Conservation (phyloP, 345 rosid species). For the Citropsis articulata region DNA sequence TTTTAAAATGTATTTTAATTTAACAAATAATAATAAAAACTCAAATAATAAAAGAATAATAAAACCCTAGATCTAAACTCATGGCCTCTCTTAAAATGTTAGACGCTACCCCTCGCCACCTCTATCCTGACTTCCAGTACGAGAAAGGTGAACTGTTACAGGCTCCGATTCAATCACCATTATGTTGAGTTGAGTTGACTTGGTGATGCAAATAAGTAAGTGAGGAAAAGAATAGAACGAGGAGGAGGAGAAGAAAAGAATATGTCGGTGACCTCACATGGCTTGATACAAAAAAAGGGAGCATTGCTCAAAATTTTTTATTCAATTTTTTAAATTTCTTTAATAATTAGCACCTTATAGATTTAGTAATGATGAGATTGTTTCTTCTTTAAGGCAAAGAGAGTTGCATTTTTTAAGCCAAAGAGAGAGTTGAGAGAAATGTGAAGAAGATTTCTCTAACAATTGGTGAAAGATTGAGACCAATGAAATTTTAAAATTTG, state of each 20-base stretch:
- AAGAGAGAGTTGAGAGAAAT: slow-evolving; percentile 41
- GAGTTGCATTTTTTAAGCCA: not conserved
- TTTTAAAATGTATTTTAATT: no score
- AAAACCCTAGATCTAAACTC: no score
- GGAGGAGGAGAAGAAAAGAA: slow-evolving; percentile 37
- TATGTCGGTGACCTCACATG: slow-evolving; percentile 79
- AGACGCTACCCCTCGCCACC: no score
- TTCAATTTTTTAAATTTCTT: not conserved
- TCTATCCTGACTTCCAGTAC: no score
- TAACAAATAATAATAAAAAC: no score
- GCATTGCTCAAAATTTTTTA: slow-evolving; percentile 22
- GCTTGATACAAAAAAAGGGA: slow-evolving; percentile 47
- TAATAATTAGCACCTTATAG: not conserved
- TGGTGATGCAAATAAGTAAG: slow-evolving; percentile 20
- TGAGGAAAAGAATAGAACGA: not conserved
- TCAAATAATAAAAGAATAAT: no score
- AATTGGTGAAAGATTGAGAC: slow-evolving; percentile 12
- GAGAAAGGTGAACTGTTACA: no score
- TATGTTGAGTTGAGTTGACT: slow-evolving; percentile 24
- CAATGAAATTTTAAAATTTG: slow-evolving; percentile 14
- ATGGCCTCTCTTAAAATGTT: no score
- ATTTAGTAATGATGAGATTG: slow-evolving; percentile 24
- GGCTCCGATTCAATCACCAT: slow-evolving; percentile 5
- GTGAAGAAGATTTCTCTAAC: slow-evolving; percentile 7
- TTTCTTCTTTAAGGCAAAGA: slow-evolving; percentile 50